A percentile compares a stretch with the other conserved stretches of the same genome.
These are phyloP conservation scores for Lentinula aciculospora DNA, from an alignment of 768 basidiomycete genomes.

Conservation along the genomic window DNA sequence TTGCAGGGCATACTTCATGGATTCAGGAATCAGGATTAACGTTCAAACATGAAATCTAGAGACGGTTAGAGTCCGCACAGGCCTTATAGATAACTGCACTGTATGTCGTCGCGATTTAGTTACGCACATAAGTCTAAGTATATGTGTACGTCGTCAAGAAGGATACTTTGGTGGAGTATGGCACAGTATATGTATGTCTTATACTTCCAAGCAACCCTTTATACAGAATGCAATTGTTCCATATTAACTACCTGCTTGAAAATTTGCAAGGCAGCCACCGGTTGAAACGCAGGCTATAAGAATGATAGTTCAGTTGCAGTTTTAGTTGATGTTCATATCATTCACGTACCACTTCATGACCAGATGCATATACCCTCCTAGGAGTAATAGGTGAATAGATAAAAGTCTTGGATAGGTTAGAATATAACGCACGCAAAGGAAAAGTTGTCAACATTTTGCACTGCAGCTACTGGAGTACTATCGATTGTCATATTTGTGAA, in stretches of 20 bases:
- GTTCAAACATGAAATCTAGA: too few relatives aligned
- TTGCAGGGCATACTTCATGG: too few relatives aligned
- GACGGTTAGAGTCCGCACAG: too few relatives aligned
- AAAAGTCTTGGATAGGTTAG: neutral
- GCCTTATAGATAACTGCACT: too few relatives aligned
- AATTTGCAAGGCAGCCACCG: slow-evolving; percentile 50
- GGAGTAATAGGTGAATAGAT: neutral
- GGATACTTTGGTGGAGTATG: too few relatives aligned
- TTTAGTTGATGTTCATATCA: neutral
- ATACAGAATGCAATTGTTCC: slow-evolving; percentile 50
- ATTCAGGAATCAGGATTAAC: too few relatives aligned
- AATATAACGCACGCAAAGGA: slow-evolving; percentile 51
- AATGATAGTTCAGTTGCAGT: neutral
- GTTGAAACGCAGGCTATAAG: slow-evolving; percentile 55
- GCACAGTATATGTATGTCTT: too few relatives aligned
- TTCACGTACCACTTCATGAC: slow-evolving; percentile 56
- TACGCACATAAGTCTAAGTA: too few relatives aligned
- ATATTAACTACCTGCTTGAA: slow-evolving; percentile 49
- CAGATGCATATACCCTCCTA: slow-evolving; percentile 51
- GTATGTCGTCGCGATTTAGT: too few relatives aligned
- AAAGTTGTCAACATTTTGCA: slow-evolving; percentile 63
- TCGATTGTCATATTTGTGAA: slow-evolving; percentile 54
- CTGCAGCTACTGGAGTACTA: slow-evolving; percentile 46
- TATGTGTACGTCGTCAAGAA: too few relatives aligned
- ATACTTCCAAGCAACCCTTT: neutral